These are phyloP conservation scores for Tremella yokohamensis DNA, from an alignment of 768 basidiomycete genomes.

Conservation along the genomic window DNA sequence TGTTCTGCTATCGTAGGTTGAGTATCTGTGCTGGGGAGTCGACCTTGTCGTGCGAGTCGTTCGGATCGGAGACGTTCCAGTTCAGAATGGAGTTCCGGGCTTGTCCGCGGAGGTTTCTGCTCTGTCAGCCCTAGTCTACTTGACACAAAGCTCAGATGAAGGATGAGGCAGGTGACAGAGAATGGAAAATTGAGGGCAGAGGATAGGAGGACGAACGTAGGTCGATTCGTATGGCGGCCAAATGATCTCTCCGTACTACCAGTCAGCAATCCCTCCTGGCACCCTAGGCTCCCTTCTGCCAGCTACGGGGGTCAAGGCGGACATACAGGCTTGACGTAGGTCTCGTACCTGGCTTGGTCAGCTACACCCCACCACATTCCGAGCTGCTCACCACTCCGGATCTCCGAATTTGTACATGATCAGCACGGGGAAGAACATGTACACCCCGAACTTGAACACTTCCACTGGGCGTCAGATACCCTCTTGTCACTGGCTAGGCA, in stretches of 20 bases:
- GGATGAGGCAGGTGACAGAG: no score
- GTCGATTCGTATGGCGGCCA: slow-evolving; percentile 37
- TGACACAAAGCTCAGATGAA: no score
- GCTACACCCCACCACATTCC: neutral
- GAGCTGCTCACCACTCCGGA: slow-evolving; percentile 44
- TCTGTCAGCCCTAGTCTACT: no score
- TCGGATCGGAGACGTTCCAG: slow-evolving; percentile 29
- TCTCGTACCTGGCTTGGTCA: slow-evolving; percentile 31
- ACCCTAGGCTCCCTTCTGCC: no score
- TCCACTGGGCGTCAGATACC: slow-evolving; percentile 31
- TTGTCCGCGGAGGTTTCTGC: slow-evolving; percentile 34
- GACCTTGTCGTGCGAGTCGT: slow-evolving; percentile 15
- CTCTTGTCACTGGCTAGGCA: neutral
- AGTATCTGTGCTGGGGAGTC: no score
- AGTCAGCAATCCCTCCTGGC: slow-evolving; percentile 1
- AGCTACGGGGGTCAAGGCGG: neutral
- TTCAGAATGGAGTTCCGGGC: slow-evolving; percentile 29
- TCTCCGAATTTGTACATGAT: slow-evolving; percentile 47
- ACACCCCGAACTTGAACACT: slow-evolving; percentile 46
- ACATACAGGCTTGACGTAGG: slow-evolving; percentile 35
- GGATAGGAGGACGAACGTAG: slow-evolving; percentile 20
- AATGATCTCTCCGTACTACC: slow-evolving; percentile 36
- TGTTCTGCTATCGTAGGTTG: no score
- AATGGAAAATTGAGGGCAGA: no score
- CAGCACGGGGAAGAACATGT: slow-evolving; percentile 46